Conservation (phyloP, 192 early-diverging fungal genomes). For the Coemansia sp. region DNA sequence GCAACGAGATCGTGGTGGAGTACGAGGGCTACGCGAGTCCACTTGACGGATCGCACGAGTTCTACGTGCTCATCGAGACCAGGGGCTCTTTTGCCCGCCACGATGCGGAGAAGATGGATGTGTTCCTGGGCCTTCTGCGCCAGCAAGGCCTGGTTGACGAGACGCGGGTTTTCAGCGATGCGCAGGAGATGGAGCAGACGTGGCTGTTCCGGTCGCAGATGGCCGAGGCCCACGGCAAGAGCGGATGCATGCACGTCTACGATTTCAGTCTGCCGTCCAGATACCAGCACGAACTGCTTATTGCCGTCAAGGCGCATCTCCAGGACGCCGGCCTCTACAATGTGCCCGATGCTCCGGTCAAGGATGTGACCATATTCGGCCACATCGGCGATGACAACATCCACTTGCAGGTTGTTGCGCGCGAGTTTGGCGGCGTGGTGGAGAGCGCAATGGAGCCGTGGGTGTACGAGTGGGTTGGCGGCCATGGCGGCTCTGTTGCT, state of each 20-base stretch:
- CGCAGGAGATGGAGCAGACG: constrained; percentile 28
- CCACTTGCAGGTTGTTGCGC: constrained; percentile 85
- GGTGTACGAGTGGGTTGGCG: constrained; percentile 83
- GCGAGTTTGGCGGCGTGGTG: constrained; percentile 61
- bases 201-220: constrained; percentile 53
- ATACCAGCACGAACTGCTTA: constrained; percentile 38
- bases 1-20: constrained; percentile 66
- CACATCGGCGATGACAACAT: constrained; percentile 98
- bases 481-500: constrained; percentile 66
- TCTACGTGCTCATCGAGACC: constrained; percentile 86
- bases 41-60: constrained; percentile 23
- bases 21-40: constrained; percentile 29
- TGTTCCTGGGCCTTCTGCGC: constrained; percentile 29
- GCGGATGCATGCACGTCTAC: constrained; percentile 54
- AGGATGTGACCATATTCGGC: constrained; percentile 86
- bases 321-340: constrained; percentile 25
- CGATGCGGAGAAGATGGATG: constrained; percentile 74
- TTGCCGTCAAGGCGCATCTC: constrained; percentile 37
- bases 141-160: constrained; percentile 22
- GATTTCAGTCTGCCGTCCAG: constrained; percentile 47
- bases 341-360: constrained; percentile 54
- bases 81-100: constrained; percentile 87
- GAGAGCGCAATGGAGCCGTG: constrained; percentile 81
- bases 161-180: constrained; percentile 16
- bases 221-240: constrained; percentile 48